Percentiles rank a stretch among this genome's conserved stretches.
These are phyloP conservation scores for Ogataea degrootiae DNA, from an alignment of 805 yeast species.

Conservation along the genomic window DNA sequence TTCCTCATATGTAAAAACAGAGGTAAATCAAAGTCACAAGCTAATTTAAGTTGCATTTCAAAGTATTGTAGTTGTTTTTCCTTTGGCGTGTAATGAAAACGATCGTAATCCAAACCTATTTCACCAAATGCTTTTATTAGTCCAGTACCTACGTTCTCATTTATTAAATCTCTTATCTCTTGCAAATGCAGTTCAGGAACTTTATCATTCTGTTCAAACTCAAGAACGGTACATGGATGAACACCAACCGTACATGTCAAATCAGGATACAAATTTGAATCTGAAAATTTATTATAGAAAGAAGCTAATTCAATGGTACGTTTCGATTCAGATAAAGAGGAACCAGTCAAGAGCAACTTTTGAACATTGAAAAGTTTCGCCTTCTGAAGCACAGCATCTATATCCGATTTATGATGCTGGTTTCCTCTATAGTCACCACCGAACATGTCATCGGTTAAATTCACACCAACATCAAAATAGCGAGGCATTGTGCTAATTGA, in stretches of 20 bases:
- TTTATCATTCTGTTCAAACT: constrained; percentile 31
- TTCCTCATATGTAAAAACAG: constrained; percentile 87
- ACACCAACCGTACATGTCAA: constrained; percentile 81
- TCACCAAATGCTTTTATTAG: constrained; percentile 86
- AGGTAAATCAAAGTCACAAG: constrained; percentile 59
- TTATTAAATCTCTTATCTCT: constrained; percentile 45
- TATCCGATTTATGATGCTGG: constrained; percentile 63
- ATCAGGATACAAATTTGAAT: constrained; percentile 22
- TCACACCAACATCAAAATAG: constrained; percentile 46
- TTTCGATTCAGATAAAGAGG: constrained; percentile 62
- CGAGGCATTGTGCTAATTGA: constrained; percentile 25
- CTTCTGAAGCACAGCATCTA: constrained; percentile 56
- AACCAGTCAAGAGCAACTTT: constrained; percentile 77
- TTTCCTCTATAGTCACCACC: constrained; percentile 68
- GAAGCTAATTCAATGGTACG: constrained; percentile 55
- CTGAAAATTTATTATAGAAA: constrained; percentile 5
- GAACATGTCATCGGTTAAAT: constrained; percentile 87
- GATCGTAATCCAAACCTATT: constrained; percentile 90
- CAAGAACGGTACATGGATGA: constrained; percentile 86
- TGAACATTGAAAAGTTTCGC: constrained; percentile 64
- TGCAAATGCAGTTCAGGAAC: constrained; percentile 39
- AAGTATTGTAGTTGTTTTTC: constrained; percentile 68
- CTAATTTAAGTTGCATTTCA: constrained; percentile 64
- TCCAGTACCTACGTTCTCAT: constrained; percentile 43
- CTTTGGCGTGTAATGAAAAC: constrained; percentile 70